Base-by-base conservation (phyloP, 768 basidiomycete genomes). In the Russula earlei region DNA sequence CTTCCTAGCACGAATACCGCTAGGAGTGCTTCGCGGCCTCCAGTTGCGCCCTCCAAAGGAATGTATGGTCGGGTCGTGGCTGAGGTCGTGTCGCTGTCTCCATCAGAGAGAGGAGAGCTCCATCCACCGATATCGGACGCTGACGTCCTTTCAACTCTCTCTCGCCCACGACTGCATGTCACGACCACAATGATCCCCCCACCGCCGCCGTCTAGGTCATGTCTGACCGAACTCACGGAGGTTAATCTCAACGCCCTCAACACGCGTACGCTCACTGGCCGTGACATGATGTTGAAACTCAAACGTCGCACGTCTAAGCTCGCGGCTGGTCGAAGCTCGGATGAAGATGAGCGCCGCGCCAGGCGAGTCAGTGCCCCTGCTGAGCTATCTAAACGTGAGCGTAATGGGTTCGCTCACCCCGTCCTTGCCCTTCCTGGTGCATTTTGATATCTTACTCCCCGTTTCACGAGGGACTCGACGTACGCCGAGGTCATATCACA, bases 201-300 rank as follows among this genome's bases (percentile, higher is more conserved):
- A 3, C 29, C 81, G 31, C 76, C 72, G 60, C 69, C 75, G 15
- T 64, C 72, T 56, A 70, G 71, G 14, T 58, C 64, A 29, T 77
- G 77, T 22, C 70, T 76, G 25, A 69, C 72, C 10, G 67, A 76
- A 55, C 72, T 84, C 44, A 79, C 78, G 0, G 77, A 83, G 68
- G 67, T 69, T 42, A 81, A 83, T 63, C 64, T 82, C 33, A 66
- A 69, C 41, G 71, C 77, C 5, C 70, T 84, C 54, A 74, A 77
- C 61, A 62, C 68, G 24, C 80, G 84, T 49, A 77, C 77, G 57
- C 73, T 77, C 63, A 79, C 74, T 42, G 78, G 82, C 6, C 74
- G 76, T 52, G 75, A 81, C 63, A 85, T 89, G 86, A 74, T 86
- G 51, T 75, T 74, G 29, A 79, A 80, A 17, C 73, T 90, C 59